A percentile compares a stretch with the other conserved stretches of the same genome.
Evolutionary conservation across 805 yeast species (phyloP).

Genomic region (Ogataea minuta): DNA sequence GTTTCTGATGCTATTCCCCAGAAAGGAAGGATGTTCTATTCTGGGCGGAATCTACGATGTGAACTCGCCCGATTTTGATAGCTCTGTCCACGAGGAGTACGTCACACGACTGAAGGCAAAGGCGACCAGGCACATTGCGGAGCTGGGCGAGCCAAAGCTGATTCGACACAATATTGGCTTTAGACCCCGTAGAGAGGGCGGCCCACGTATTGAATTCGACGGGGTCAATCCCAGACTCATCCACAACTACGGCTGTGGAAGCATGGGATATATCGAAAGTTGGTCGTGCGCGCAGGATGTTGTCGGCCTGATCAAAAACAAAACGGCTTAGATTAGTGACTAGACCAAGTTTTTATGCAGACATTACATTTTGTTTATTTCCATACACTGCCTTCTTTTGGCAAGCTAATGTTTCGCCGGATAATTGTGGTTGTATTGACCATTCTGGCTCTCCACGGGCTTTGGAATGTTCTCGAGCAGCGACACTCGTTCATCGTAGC

Average conservation of each 20-base stretch:
- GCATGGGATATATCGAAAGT: slow-evolving; percentile 65
- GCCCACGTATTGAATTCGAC: slow-evolving; percentile 45
- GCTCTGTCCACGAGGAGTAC: slow-evolving; percentile 45
- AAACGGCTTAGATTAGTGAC: no score
- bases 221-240: slow-evolving; percentile 32
- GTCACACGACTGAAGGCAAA: slow-evolving; percentile 43
- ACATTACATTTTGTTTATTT: not conserved
- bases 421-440: slow-evolving; percentile 1
- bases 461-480: not conserved
- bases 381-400: slow-evolving; percentile 1
- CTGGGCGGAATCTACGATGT: slow-evolving; percentile 51
- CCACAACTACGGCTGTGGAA: slow-evolving; percentile 71
- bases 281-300: slow-evolving; percentile 57
- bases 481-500: not conserved
- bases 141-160: slow-evolving; percentile 47
- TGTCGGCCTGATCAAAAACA: slow-evolving; percentile 19
- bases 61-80: slow-evolving; percentile 23
- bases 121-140: slow-evolving; percentile 51
- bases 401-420: slow-evolving; percentile 5
- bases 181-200: slow-evolving; percentile 63
- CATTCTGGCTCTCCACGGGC: slow-evolving; percentile 1
- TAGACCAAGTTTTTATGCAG: not conserved
- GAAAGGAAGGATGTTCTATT: slow-evolving; percentile 66
- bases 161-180: slow-evolving; percentile 60
- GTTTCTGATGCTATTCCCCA: slow-evolving; percentile 57